Evolutionary conservation across 331 rosid genomes (phyloP), one percentile per base, ranked within the genome.

Genomic region (Acacia pycnantha): DNA sequence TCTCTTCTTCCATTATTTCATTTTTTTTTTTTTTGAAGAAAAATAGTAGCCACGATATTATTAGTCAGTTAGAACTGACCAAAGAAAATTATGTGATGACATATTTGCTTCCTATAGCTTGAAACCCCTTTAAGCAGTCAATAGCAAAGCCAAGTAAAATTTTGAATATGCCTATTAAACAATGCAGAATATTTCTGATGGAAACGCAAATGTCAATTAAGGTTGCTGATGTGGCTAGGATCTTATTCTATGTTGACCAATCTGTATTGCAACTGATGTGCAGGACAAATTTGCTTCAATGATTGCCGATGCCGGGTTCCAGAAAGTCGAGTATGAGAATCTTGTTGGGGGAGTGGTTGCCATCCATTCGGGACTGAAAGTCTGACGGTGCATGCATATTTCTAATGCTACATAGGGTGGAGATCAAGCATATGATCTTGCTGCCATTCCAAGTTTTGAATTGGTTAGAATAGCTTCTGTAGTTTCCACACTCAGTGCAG

Each of bases 331-430:
- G 86, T 92, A 88, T 70, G 98, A 95, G 83, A 95, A 91, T 84
- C 90, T 93, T 27, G 94, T 94, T 27, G 98, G 99, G 24, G 99
- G 99, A 82, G 98, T 95, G 74, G 99, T 92, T 66, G 91, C 99
- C 27, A 87, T 93, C 72, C 99, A 95, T 85, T 92, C 99, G 1
- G 97, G 99, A 53, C 75, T 92, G 70, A 95, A 95, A 87, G 18
- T 93, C 53, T 93, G 85, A 88, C 62, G 75, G 58, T 37, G 81
- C 70, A 66, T 84, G 61, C 79, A 58, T 67, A 37, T 84, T 74
- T 68, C n/a, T 18, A 51, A 43, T 31, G 35, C 51, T 37, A 24
- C 31, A 13, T 29, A 13, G 68, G 67, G 51, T 72, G 68, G 22
- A 80, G 40, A 51, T 70, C 73, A 46, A 81, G 75, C 33, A 15